A percentile compares a stretch with the other conserved stretches of the same genome.
These are phyloP conservation scores for Extremus antarcticus DNA, from an alignment of 495 filamentous ascomycete species.

Conservation along the genomic window DNA sequence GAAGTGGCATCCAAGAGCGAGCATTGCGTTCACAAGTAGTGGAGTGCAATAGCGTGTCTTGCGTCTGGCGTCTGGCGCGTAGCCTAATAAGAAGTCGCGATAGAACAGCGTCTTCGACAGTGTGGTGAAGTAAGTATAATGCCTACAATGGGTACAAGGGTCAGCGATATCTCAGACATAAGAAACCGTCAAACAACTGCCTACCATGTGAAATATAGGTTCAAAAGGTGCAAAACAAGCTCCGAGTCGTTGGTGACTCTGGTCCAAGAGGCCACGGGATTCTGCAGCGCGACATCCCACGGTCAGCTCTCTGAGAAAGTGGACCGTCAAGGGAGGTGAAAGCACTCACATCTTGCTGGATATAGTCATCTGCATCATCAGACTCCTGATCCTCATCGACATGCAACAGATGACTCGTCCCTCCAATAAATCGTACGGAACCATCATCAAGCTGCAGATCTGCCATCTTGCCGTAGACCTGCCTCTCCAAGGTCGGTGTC, in stretches of 20 bases:
- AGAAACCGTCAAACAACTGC: no score
- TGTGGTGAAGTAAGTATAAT: slow-evolving; percentile 93
- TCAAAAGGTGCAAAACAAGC: slow-evolving; percentile 76
- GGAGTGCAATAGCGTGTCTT: slow-evolving; percentile 72
- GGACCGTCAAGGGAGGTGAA: no score
- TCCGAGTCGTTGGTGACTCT: slow-evolving; percentile 68
- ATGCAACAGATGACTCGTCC: slow-evolving; percentile 88
- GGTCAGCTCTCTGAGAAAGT: no score
- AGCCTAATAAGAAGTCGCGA: slow-evolving; percentile 66
- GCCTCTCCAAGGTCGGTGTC: slow-evolving; percentile 63
- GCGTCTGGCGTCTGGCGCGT: slow-evolving; percentile 33
- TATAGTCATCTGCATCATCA: slow-evolving; percentile 33
- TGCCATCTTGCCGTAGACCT: slow-evolving; percentile 86
- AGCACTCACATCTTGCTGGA: slow-evolving; percentile 33
- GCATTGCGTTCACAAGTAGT: slow-evolving; percentile 86
- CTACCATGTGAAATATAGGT: slow-evolving; percentile 98
- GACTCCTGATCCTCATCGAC: slow-evolving; percentile 42
- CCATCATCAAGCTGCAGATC: slow-evolving; percentile 81
- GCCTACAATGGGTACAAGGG: no score
- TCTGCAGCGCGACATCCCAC: slow-evolving; percentile 13
- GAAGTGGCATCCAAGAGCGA: slow-evolving; percentile 94
- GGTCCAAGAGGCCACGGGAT: slow-evolving; percentile 77
- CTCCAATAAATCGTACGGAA: slow-evolving; percentile 83
- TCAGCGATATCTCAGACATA: no score
- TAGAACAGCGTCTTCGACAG: slow-evolving; percentile 85